Evolutionary conservation across 1,284 basidiomycete genomes (phyloP).

Genomic region (Ceratobasidium sp.): DNA sequence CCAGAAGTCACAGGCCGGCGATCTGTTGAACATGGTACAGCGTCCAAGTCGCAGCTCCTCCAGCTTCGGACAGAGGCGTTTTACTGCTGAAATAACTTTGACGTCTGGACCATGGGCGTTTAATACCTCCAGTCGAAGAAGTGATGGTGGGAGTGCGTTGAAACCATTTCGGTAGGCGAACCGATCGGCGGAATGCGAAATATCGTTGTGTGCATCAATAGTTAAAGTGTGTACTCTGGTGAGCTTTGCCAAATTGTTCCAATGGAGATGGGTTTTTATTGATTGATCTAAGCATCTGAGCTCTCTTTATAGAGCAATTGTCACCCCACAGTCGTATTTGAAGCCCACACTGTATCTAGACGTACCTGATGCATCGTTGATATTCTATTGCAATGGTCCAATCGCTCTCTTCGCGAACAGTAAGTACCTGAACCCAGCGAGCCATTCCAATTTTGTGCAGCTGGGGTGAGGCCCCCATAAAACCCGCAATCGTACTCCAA

Average conservation of each 20-base stretch:
- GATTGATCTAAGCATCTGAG: not conserved
- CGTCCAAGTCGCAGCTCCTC: conserved; percentile 25
- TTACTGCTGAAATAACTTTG: conserved; percentile 12
- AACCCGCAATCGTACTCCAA: not conserved
- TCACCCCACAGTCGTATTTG: not conserved
- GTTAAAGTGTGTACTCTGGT: not conserved
- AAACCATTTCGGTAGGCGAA: conserved; percentile 6
- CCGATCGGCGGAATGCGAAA: not conserved
- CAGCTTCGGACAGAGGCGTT: conserved; percentile 6
- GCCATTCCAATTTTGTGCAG: conserved; percentile 14
- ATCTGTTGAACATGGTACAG: conserved; percentile 29
- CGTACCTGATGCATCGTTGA: conserved; percentile 4
- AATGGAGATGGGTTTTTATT: not conserved
- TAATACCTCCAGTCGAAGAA: conserved; percentile 8
- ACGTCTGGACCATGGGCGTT: conserved; percentile 22
- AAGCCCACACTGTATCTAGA: too few relatives aligned
- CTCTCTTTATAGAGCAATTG: not conserved
- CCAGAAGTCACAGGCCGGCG: conserved; percentile 23
- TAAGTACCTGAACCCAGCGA: conserved; percentile 18
- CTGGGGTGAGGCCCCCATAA: conserved; percentile 1
- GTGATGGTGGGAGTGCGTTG: conserved; percentile 5
- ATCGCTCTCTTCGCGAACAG: not conserved
- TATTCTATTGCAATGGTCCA: not conserved
- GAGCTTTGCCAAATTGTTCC: not conserved
- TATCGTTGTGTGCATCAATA: conserved; percentile 10